phyloP scores from a whole-genome alignment of 1,284 basidiomycete genomes.

The Naganishia cerealis region DNA sequence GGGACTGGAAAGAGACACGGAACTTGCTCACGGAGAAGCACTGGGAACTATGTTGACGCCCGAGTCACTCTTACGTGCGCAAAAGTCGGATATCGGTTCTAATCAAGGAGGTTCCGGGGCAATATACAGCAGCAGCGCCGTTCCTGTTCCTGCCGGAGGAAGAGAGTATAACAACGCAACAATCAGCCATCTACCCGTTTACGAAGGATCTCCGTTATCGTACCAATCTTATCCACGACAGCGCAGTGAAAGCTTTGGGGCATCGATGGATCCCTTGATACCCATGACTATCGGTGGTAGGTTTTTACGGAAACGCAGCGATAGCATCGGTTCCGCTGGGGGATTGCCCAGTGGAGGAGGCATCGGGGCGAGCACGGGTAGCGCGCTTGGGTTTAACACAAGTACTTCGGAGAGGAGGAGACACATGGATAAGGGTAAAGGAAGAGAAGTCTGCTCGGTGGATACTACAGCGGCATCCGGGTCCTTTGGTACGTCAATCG shows the following conservation, averaged over 20 bases:
- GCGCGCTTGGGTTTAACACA: constrained; percentile 11
- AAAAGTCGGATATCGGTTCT: constrained; percentile 15
- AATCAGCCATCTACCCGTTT: constrained; percentile 2
- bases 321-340: constrained; percentile 14
- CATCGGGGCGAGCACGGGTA: not conserved
- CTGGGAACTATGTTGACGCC: constrained; percentile 24
- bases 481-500: not conserved
- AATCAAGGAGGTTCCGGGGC: constrained; percentile 7
- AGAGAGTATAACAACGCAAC: not conserved
- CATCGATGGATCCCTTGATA: constrained; percentile 17
- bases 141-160: constrained; percentile 11
- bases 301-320: constrained; percentile 10
- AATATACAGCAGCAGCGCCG: constrained; percentile 2
- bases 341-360: not conserved
- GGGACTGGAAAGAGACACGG: not conserved
- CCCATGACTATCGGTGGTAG: not conserved
- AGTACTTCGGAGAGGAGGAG: constrained; percentile 3
- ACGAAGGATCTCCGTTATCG: constrained; percentile 20
- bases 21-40: not conserved
- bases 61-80: constrained; percentile 1
- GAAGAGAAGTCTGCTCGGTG: constrained; percentile 12
- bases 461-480: not conserved
- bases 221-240: constrained; percentile 19
- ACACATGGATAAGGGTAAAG: constrained; percentile 7
- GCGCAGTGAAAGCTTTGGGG: constrained; percentile 21